Percentiles rank a stretch among this genome's conserved stretches.
phyloP scores from a whole-genome alignment of 2,329 filamentous ascomycete species.

The Beauveria sp. region DNA sequence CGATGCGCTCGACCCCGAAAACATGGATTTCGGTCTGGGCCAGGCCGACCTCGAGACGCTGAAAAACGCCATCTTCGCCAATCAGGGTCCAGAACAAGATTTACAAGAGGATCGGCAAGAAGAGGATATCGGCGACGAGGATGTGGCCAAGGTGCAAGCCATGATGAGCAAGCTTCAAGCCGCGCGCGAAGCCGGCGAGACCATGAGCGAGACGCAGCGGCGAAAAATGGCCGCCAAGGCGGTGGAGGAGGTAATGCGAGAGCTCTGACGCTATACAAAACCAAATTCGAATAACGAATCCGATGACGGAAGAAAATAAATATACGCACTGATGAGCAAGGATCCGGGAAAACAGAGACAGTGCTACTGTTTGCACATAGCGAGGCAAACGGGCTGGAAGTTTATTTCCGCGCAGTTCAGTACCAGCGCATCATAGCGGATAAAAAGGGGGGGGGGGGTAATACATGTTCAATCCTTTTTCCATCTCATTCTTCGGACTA shows the following conservation, averaged over 20 bases:
- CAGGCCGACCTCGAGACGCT: slow-evolving; percentile 44
- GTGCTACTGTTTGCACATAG: too few species aligned
- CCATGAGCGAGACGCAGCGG: slow-evolving; percentile 52
- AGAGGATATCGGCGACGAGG: slow-evolving; percentile 36
- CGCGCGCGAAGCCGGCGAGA: slow-evolving; percentile 50
- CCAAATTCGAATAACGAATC: background rate
- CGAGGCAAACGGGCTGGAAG: too few species aligned
- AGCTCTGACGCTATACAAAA: slow-evolving; percentile 31
- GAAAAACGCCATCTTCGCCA: slow-evolving; percentile 42
- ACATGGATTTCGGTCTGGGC: slow-evolving; percentile 45
- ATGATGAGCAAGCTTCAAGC: slow-evolving; percentile 60
- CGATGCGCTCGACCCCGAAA: slow-evolving; percentile 34
- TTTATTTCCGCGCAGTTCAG: too few species aligned
- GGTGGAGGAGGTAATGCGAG: slow-evolving; percentile 57
- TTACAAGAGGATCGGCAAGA: slow-evolving; percentile 18
- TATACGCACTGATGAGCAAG: background rate
- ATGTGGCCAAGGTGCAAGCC: slow-evolving; percentile 51
- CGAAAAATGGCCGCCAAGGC: slow-evolving; percentile 53
- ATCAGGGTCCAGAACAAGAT: background rate
- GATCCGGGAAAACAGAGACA: background rate
- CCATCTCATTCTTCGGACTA: too few species aligned
- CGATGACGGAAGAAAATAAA: too few species aligned
- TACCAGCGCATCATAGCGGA: too few species aligned
- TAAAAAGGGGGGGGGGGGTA: too few species aligned
- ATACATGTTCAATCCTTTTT: too few species aligned